Percentiles rank a stretch among this genome's conserved stretches.
Evolutionary conservation across 371 early-diverging fungal genomes (phyloP).

Genomic region (Syncephalastrum racemosum): DNA sequence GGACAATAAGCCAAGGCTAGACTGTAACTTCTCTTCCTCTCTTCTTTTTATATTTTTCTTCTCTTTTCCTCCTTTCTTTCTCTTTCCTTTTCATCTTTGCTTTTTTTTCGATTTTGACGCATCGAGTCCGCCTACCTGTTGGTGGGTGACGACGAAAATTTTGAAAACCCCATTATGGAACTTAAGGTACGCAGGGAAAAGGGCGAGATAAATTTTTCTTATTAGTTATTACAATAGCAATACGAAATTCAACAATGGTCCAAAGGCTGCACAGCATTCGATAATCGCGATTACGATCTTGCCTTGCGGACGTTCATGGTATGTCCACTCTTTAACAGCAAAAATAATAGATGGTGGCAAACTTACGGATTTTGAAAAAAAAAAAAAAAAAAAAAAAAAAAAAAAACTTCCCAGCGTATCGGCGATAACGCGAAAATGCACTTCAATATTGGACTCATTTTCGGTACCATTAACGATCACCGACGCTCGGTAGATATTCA

Average conservation of each 20-base stretch:
- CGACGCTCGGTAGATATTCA: conserved; percentile 75
- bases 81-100: not conserved
- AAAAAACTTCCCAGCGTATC: conserved; percentile 58
- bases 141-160: not conserved
- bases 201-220: not conserved
- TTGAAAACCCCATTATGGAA: conserved; percentile 9
- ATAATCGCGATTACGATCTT: conserved; percentile 37
- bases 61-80: conserved; percentile 3
- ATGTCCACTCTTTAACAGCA: conserved; percentile 13
- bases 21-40: conserved; percentile 4
- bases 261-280: conserved; percentile 45
- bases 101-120: not conserved
- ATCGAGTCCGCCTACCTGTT: conserved; percentile 5
- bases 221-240: not conserved
- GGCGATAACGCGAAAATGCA: conserved; percentile 92
- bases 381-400: not conserved
- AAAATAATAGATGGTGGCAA: not conserved
- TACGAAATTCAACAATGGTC: conserved; percentile 53
- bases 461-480: conserved; percentile 71
- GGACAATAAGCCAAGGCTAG: no score
- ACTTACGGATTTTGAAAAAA: conserved; percentile 3
- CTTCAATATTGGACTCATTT: conserved; percentile 91
- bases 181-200: conserved; percentile 17
- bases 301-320: conserved; percentile 45
- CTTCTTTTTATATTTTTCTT: conserved; percentile 1